A percentile compares a stretch with the other conserved stretches of the same genome.
These are phyloP conservation scores for Claviceps sorghi DNA, from an alignment of 2,329 filamentous ascomycete genomes.

Conservation along the genomic window DNA sequence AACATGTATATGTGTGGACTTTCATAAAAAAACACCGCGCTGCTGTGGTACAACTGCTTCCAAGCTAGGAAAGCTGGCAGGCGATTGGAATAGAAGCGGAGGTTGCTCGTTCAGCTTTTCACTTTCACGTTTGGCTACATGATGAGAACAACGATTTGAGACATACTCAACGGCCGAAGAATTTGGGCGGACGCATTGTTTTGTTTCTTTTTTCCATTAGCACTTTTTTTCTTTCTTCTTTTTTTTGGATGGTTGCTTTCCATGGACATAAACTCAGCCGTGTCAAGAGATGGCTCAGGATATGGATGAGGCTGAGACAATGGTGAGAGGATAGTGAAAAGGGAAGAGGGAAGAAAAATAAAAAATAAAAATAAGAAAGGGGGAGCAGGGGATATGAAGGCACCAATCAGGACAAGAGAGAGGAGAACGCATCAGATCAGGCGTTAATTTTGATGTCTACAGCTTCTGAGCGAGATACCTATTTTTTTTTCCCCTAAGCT, in stretches of 20 bases:
- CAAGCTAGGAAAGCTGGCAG: neutral
- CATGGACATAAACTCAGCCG: neutral
- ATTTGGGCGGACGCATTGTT: neutral
- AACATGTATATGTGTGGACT: neutral
- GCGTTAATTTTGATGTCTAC: conserved; percentile 7
- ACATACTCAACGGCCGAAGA: neutral
- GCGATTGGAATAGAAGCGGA: neutral
- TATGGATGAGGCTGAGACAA: neutral
- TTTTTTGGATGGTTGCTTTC: conserved; percentile 8
- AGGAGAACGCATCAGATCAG: conserved; percentile 7
- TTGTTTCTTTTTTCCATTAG: neutral
- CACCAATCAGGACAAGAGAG: neutral
- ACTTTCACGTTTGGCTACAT: neutral
- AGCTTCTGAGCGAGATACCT: conserved; percentile 8
- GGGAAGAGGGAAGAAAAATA: no score
- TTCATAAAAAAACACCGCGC: neutral
- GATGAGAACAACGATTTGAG: conserved; percentile 1
- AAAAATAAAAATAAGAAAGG: neutral
- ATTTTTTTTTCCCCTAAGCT: conserved; percentile 3
- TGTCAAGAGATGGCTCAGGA: neutral
- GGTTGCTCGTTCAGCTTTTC: neutral
- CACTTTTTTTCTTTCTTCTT: neutral
- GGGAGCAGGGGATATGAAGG: neutral
- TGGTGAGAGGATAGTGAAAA: neutral
- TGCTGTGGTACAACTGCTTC: neutral